A percentile compares a stretch with the other conserved stretches of the same genome.
phyloP scores from a whole-genome alignment of 192 early-diverging fungal genomes.

The Irineochytrium annulatum region DNA sequence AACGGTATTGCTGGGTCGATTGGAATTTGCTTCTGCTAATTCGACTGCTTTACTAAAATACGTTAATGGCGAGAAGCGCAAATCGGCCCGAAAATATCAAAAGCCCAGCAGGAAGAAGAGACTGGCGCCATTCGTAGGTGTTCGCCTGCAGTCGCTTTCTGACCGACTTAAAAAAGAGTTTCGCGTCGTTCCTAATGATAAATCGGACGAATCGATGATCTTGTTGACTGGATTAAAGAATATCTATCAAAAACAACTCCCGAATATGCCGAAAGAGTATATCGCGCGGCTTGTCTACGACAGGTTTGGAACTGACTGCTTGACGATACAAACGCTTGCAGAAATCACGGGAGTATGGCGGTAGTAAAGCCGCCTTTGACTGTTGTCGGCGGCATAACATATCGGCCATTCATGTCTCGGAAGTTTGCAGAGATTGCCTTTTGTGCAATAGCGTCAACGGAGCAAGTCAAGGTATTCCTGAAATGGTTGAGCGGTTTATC shows the following conservation, averaged over 20 bases:
- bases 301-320: constrained; percentile 36
- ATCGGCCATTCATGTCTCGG: constrained; percentile 79
- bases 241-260: constrained; percentile 94
- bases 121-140: constrained; percentile 33
- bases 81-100: not conserved
- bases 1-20: no score
- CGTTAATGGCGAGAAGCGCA: no score
- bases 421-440: constrained; percentile 99
- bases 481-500: not conserved
- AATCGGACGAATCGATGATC: constrained; percentile 72
- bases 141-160: no score
- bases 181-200: constrained; percentile 79
- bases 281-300: constrained; percentile 96
- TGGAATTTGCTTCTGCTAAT: no score
- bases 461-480: constrained; percentile 95
- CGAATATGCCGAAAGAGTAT: constrained; percentile 99
- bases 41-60: no score
- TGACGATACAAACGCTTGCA: constrained; percentile 28
- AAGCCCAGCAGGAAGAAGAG: constrained; percentile 32
- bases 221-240: constrained; percentile 91
- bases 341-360: constrained; percentile 84
- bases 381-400: constrained; percentile 93
- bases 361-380: constrained; percentile 61
- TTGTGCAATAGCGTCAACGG: constrained; percentile 84
- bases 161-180: no score